Evolutionary conservation across 2,329 filamentous ascomycete species (phyloP), one percentile per base, ranked within the genome.

Genomic region (Nigrospora osmanthi): DNA sequence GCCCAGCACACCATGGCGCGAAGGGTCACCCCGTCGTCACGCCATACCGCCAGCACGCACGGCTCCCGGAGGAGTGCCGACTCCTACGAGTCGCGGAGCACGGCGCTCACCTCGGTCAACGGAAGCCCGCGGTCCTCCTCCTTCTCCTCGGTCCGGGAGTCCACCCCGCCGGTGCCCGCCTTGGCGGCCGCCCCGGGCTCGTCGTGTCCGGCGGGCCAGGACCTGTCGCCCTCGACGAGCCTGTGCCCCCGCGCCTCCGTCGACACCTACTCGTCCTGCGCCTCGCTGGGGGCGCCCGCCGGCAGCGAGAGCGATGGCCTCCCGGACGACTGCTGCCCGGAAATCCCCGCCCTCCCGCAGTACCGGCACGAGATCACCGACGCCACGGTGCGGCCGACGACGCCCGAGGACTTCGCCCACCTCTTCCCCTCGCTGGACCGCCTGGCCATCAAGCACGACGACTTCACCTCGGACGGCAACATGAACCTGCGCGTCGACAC

Each of bases 401-500:
- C 84, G 1, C 85, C 91, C 4, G 75, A 83, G 47, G 84, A 90
- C 53, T 97, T 97, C 62, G 83, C 82, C 23, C 76, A 83, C 44
- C 77, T 95, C 43, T 98, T 96, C 63, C 91, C 93, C 11, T 94
- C 90, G 10, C 77, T 83, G 53, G 81, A 89, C 61, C 80, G 87
- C 45, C 70, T 97, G 43, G 80, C 80, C 33, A 89, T 98, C 58
- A 81, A 86, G 28, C 91, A 97, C 61, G 93, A 97, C 61, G 89
- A 96, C 65, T 81, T 87, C 40, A 93, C 89, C 0, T 68, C 83
- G 4, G 91, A 98, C 61, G 91, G 91, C 33, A 95, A 96, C 71
- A 94, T 96, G 89, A 97, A 97, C 61, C 75, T 98, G 46, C 83
- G 90, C 31, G 76, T 97, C 47, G 90, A 95, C 61, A 91, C 88